Base-by-base conservation (phyloP, 2,329 filamentous ascomycete genomes). In the Fusarium clavum region DNA sequence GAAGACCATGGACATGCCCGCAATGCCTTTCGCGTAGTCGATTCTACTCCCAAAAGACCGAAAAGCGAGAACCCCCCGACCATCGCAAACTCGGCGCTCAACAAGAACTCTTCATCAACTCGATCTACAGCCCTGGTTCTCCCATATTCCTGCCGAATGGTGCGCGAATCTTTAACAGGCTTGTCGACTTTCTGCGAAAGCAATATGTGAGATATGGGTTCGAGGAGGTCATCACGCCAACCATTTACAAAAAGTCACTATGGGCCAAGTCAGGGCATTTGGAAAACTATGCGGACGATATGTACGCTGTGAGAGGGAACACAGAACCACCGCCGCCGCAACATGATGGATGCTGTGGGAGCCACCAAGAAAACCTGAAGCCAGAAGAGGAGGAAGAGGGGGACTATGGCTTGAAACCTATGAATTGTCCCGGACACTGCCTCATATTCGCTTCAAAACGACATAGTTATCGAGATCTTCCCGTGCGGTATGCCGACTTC, bases 391-490 rank as follows among this genome's bases (percentile, higher is more conserved):
- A 92, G 67, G 86, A 87, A 63, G 86, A 88, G 65, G 89, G 91
- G 69, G 91, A 92, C 67, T 97, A 93, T 79, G 93, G 92, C 20
- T 82, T 97, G 72, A 97, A 97, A 80, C 94, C 94, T 16, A 97
- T 97, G 94, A 97, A 97, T 77, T 97, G 94, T 77, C 94, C 94
- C 0, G 94, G 93, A 5, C 94, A 97, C 79, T 97, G 93, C 77
- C 83, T 97, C 69, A 87, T 97, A 67, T 97, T 97, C 78, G 90
- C 88, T 64, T 91, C 91, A 48, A 87, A 91, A 70, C 86, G 86
- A 61, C 89, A 90, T 65, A 94, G 91, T 72, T 95, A 95, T 80
- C 88, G 91, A 69, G 92, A 97, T 70, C 83, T 97, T 20, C 94
- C 94, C 2, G 87, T 97, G 66, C 90, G 94, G 74, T 94, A 93